Evolutionary conservation across 192 early-diverging fungal species (phyloP), one percentile per base, ranked within the genome.

Genomic region (Coemansia sp.): DNA sequence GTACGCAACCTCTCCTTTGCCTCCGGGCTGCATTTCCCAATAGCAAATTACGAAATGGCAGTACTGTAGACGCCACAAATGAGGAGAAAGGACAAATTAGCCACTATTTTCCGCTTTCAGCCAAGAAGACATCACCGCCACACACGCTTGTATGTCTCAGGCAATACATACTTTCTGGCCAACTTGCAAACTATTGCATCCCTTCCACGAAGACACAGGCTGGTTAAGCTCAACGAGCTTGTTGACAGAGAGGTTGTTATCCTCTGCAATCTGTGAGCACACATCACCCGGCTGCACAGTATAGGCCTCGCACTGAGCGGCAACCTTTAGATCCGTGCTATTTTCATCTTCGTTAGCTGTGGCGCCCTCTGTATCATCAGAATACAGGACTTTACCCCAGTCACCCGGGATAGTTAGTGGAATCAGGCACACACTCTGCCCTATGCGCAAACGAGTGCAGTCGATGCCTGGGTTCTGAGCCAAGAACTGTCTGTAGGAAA

Each of bases 381-480:
- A 34, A 5, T 59, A 45, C 43, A 34, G 11, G 7, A 2, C 45
- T 14, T 61, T 26, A 23, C 37, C 39, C 60, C 65, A 42, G 3
- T 37, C 5, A 50, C 59, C 51, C 18, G 45, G 59, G 16, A 42
- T 7, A 3, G 34, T 46, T 7, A 42, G 23, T n/a, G 77, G 77
- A 26, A 79, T 63, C 8, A 79, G 60, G 13, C 77, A 79, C 16
- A 79, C 60, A 36, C 71, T 79, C 24, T 74, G 71, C 2, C 71
- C 71, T 4, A 71, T 43, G 1, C 45, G 58, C 23, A 79, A 53
- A 36, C 58, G 38, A 2, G 64, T 67, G 31, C 77, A 79, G 45
- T 74, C 58, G 36, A 79, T 66, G 0, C 77, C 77, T 5, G 77
- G 77, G 55, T 79, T 79, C 36, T 79, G 77, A 4, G 40, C 40